Evolutionary conservation across 2,329 filamentous ascomycete genomes (phyloP), one percentile per base, ranked within the genome.

Genomic region (Trichoderma sp.): DNA sequence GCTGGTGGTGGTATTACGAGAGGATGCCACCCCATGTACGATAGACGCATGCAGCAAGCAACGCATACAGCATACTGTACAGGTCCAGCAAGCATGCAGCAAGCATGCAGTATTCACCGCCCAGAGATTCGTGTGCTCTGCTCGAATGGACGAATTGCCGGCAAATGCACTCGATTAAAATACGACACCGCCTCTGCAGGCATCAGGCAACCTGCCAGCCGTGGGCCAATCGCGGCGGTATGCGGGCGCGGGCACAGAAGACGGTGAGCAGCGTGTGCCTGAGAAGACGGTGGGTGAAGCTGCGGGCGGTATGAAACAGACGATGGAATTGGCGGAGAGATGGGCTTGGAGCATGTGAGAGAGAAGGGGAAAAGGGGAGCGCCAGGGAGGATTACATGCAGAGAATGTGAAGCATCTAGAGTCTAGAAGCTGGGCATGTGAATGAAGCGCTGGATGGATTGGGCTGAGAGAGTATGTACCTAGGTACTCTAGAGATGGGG

Each of bases 231-330:
- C n/a, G 41, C 59, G 60, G 69, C 69, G 69, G 60, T 24, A 73
- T 65, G 60, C 41, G 38, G 38, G 69, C 60, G 69, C 60, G 56
- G 68, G 59, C 41, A 38, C 41, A 73, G 69, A 73, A 73, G 60
- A 73, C 69, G 69, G 69, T 73, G 69, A 73, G 59, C 24, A 73
- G 45, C 45, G 21, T 63, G 68, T 63, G 68, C 56, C 59, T 72
- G 69, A 73, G 69, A 73, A 72, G 59, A 73, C 69, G 60, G 69
- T 73, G 69, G 64, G 60, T 24, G 69, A 38, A 38, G 66, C 66
- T 31, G 66, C 31, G 31, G 66, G 66, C 63, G 63, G 50, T 33
- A 38, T 27, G 63, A 65, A 29, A 31, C 60, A 56, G 38, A 38
- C 3, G 69, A 33, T 72, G 35, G 68, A 62, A 63, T 27, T 35